Evolutionary conservation across 2,329 filamentous ascomycete species (phyloP), one percentile per base, ranked within the genome.

Genomic region (Nemania sp.): DNA sequence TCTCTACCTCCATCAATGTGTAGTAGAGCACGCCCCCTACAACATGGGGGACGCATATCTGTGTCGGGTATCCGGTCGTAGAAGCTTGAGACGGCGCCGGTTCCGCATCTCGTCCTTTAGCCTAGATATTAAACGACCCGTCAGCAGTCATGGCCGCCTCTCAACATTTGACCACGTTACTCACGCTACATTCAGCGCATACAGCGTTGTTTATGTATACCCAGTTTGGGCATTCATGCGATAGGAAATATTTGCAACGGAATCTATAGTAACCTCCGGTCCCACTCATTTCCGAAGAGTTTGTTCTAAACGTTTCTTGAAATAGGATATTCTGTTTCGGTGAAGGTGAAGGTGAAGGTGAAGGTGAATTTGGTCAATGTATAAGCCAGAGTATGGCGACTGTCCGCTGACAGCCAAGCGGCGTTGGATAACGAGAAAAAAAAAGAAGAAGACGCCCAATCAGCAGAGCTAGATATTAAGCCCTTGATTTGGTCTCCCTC

Each of bases 231-330:
- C 81, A 83, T 64, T 83, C 79, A 68, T 81, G 76, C 32, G 79
- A 77, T 59, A 78, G 78, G 66, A 81, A 83, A 74, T 83, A 81
- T 72, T 82, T 84, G 78, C 82, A 84, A 43, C 79, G 77, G 71
- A 81, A 84, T 73, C 80, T 83, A 69, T 82, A 83, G 62, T 78
- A 81, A 39, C 78, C 78, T 46, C 79, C 78, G 64, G 75, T 74
- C 47, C 75, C 73, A 48, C 74, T 76, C 76, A 78, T 78, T 58
- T 35, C 54, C 50, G 37, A 2, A 46, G 18, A 39, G 18, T 17
- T 39, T 17, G 40, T 21, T 48, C 37, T 32, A n/a, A 25, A 42
- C n/a, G 9, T 37, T 57, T 42, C 35, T 51, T 5, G 32, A 60
- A 50, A 52, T 32, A 37, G 18, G 29, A 17, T 42, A 15, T 45